These are phyloP conservation scores for Brettanomyces custersianus DNA, from an alignment of 805 yeast genomes.

Conservation along the genomic window DNA sequence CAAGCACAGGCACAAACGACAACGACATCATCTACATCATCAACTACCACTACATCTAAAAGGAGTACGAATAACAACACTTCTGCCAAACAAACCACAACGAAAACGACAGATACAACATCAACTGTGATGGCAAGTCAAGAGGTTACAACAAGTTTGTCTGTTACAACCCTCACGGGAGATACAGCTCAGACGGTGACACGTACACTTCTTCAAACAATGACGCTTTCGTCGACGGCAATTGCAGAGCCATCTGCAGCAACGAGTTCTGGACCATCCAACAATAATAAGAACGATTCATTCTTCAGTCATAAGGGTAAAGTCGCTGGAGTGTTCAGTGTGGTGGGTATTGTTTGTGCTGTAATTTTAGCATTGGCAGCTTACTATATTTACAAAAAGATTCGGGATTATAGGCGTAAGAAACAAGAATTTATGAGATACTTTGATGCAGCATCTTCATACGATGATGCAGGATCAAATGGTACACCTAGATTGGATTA, in stretches of 20 bases:
- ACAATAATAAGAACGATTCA: conserved; percentile 18
- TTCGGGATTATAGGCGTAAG: background rate
- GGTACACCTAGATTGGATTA: conserved; percentile 15
- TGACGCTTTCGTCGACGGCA: background rate
- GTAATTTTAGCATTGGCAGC: conserved; percentile 34
- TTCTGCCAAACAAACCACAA: conserved; percentile 5
- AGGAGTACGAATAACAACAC: too few relatives aligned
- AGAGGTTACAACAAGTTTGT: conserved; percentile 8
- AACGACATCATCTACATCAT: background rate
- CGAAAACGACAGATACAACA: conserved; percentile 7
- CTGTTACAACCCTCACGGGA: conserved; percentile 6
- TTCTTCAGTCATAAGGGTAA: conserved; percentile 66
- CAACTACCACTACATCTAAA: background rate
- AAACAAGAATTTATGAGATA: background rate
- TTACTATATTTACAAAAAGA: conserved; percentile 24
- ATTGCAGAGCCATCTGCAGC: conserved; percentile 11
- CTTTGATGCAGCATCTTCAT: background rate
- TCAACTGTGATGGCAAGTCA: conserved; percentile 6
- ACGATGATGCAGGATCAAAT: conserved; percentile 1
- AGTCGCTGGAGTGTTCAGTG: conserved; percentile 80
- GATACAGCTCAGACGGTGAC: conserved; percentile 4
- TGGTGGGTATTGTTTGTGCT: conserved; percentile 57
- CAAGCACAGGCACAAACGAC: conserved; percentile 1
- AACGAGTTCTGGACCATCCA: conserved; percentile 8
- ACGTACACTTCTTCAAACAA: conserved; percentile 5